These are phyloP conservation scores for Bruguiera sexangula DNA, from an alignment of 345 rosid species.

Conservation along the genomic window DNA sequence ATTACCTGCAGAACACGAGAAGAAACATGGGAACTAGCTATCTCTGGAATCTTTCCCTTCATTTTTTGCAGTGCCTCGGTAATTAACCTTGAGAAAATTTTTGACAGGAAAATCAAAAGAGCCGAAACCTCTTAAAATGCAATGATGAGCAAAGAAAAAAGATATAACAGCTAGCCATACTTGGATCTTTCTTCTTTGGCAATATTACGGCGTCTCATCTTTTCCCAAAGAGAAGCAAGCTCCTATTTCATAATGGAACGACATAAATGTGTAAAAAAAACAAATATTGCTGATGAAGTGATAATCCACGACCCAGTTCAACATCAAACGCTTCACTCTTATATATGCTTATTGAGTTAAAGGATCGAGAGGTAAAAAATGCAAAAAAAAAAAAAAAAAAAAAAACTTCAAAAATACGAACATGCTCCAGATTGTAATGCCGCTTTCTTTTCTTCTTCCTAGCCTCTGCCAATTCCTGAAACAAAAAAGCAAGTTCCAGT, in stretches of 20 bases:
- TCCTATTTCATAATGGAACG: slow-evolving; percentile 43
- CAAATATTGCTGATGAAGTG: not conserved
- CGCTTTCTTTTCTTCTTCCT: slow-evolving; percentile 89
- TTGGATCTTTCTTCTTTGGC: slow-evolving; percentile 78
- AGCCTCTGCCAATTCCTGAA: slow-evolving; percentile 66
- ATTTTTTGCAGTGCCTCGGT: slow-evolving; percentile 74
- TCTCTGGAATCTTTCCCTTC: slow-evolving; percentile 90
- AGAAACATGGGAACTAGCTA: slow-evolving; percentile 77
- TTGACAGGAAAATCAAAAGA: not conserved
- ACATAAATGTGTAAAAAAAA: not conserved
- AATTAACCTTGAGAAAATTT: slow-evolving; percentile 44
- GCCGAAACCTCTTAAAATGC: not conserved
- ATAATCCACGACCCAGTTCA: too few species aligned
- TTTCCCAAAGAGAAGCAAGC: slow-evolving; percentile 86
- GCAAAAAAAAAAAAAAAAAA: too few species aligned
- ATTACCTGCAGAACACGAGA: slow-evolving; percentile 93
- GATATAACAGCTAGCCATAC: slow-evolving; percentile 27
- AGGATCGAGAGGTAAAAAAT: too few species aligned
- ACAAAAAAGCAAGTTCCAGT: not conserved
- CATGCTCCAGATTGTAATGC: slow-evolving; percentile 78
- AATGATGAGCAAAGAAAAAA: not conserved
- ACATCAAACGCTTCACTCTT: too few species aligned
- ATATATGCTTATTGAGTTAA: too few species aligned
- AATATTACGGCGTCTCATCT: slow-evolving; percentile 85
- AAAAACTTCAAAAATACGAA: slow-evolving; percentile 17